Evolutionary conservation across 192 early-diverging fungal genomes (phyloP), one percentile per base, ranked within the genome.

Genomic region (Cetraspora pellucida): DNA sequence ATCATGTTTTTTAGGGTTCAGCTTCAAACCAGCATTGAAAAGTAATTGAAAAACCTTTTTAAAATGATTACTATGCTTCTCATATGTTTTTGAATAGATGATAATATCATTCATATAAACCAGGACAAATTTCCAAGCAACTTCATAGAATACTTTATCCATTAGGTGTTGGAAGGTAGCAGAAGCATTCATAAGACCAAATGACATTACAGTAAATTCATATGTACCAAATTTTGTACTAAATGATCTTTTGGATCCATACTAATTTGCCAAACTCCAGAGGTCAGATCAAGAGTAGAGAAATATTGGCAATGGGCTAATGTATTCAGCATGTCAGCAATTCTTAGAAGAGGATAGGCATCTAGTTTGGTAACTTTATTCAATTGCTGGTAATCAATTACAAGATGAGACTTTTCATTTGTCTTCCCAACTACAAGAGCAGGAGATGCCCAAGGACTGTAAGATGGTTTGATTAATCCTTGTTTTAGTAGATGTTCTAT

Each of bases 351-450:
- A 0, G 85, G 82, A 71, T 84, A 86, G 0, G 28, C 11, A 65
- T 87, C 78, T n/a, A 72, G 65, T 25, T 72, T 66, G 10, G 86
- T 86, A n/a, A 81, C 57, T 2, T 69, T 44, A 74, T 89, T 87
- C 2, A 87, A 71, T 17, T 76, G 52, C n/a, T 77, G 73, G 67
- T 88, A 89, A 60, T 88, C 84, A 0, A 87, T 30, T 25, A 79
- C 78, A 0, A 87, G 37, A 0, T 85, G 8, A n/a, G 81, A 30
- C 1, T 58, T 66, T 0, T 80, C 79, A 70, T 84, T 81, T 27
- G 80, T 79, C 58, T 88, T 88, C 31, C 50, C 21, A 0, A 85
- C 84, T 57, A 87, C 78, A 1, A 88, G 43, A 0, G 79, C 46
- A 3, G 85, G 87, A 0, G 84, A 55, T 19, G 79, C 54, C 69